These are phyloP conservation scores for Aechmea fasciata DNA, from an alignment of 176 grass and related monocot genomes.

Conservation along the genomic window DNA sequence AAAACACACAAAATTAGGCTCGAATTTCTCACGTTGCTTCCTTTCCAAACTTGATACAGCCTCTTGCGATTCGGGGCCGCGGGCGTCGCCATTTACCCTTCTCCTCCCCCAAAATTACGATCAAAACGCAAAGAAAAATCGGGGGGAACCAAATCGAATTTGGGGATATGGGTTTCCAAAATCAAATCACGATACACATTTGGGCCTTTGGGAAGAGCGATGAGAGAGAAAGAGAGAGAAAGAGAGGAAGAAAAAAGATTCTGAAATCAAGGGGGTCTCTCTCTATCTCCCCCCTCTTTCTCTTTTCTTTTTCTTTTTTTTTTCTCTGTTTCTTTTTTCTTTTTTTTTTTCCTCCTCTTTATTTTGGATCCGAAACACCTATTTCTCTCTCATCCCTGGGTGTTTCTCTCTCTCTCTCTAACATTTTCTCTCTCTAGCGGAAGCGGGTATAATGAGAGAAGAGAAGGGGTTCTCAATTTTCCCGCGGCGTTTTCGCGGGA, in stretches of 20 bases:
- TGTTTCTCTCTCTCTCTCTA: constrained; percentile 3
- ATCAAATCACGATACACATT: not conserved
- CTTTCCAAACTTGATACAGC: constrained; percentile 81
- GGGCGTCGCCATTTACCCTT: not conserved
- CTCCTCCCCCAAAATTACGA: not conserved
- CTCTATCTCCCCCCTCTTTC: not conserved
- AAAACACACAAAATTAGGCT: not conserved
- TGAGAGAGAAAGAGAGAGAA: constrained; percentile 1
- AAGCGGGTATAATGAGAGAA: not conserved
- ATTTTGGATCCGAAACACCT: constrained; percentile 20
- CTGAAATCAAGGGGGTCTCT: not conserved
- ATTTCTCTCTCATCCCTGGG: constrained; percentile 6
- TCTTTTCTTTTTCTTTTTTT: constrained; percentile 5
- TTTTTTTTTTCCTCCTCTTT: constrained; percentile 6
- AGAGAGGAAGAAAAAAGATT: not conserved
- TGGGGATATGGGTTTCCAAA: not conserved
- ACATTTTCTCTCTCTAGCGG: constrained; percentile 15
- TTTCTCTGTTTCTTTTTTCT: not conserved
- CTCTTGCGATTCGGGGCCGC: constrained; percentile 31
- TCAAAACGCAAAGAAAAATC: constrained; percentile 18
- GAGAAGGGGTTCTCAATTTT: not conserved
- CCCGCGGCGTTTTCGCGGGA: not conserved
- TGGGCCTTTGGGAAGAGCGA: not conserved
- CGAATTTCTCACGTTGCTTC: constrained; percentile 59
- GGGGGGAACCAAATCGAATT: not conserved